Conservation (phyloP, 202 grass and related monocot species). For the Carex sylvatica region DNA sequence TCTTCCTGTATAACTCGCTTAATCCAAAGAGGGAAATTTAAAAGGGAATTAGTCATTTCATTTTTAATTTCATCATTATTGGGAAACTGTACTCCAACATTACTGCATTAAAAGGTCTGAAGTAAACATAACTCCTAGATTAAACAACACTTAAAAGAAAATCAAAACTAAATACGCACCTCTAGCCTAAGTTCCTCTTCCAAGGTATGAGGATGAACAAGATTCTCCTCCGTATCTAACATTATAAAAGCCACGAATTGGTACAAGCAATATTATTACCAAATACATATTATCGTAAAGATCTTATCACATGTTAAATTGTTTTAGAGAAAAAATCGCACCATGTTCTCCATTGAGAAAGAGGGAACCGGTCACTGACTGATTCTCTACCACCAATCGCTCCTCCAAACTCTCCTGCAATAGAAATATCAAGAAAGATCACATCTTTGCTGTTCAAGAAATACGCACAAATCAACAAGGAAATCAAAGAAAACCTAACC, state of each 20-base stretch:
- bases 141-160: background rate
- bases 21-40: background rate
- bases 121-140: background rate
- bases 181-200: constrained; percentile 36
- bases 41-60: background rate
- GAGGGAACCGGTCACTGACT: background rate
- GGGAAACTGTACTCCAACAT: background rate
- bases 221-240: background rate
- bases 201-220: background rate
- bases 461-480: background rate
- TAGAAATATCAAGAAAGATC: background rate
- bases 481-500: background rate
- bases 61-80: background rate
- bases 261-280: constrained; percentile 2
- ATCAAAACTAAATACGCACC: constrained; percentile 28
- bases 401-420: constrained; percentile 21
- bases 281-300: background rate
- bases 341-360: constrained; percentile 34
- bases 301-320: background rate
- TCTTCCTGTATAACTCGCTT: background rate
- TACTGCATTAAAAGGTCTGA: background rate
- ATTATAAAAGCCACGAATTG: background rate
- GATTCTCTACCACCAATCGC: constrained; percentile 25
- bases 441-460: background rate
- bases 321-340: background rate